These are phyloP conservation scores for Colletotrichum sp. DNA, from an alignment of 2,329 filamentous ascomycete genomes.

Conservation along the genomic window DNA sequence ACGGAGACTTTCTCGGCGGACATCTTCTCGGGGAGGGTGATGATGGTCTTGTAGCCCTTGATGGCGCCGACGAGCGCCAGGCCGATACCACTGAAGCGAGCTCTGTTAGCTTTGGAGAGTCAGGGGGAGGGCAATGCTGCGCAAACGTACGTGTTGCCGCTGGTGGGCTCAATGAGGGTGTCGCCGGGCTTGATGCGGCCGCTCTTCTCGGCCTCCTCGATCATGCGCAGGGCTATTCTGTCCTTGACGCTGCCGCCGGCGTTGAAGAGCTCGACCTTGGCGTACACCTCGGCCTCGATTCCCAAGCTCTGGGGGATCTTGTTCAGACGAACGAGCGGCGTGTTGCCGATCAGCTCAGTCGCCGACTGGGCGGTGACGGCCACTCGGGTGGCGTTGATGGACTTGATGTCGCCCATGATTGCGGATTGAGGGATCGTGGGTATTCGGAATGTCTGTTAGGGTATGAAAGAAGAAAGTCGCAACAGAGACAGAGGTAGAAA, in stretches of 20 bases:
- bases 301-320: slow-evolving; percentile 90
- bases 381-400: slow-evolving; percentile 14
- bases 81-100: slow-evolving; percentile 73
- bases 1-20: slow-evolving; percentile 97
- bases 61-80: slow-evolving; percentile 92
- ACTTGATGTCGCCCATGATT: slow-evolving; percentile 22
- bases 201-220: slow-evolving; percentile 89
- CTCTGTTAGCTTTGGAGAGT: slow-evolving; percentile 20
- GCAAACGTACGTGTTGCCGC: slow-evolving; percentile 78
- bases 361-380: slow-evolving; percentile 62
- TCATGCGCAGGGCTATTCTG: slow-evolving; percentile 94
- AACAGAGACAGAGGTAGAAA: background rate
- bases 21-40: slow-evolving; percentile 99
- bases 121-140: background rate
- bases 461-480: background rate
- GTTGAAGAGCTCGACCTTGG: slow-evolving; percentile 92
- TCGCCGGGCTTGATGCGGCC: slow-evolving; percentile 97
- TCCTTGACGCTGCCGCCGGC: slow-evolving; percentile 94
- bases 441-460: accelerated
- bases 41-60: slow-evolving; percentile 98
- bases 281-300: slow-evolving; percentile 87
- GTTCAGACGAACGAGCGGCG: slow-evolving; percentile 93
- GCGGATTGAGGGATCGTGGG: background rate
- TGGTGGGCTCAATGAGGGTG: slow-evolving; percentile 96
- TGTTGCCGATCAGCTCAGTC: slow-evolving; percentile 91